phyloP scores from a whole-genome alignment of 176 grass and related monocot genomes.

The Eragrostis nindensis region DNA sequence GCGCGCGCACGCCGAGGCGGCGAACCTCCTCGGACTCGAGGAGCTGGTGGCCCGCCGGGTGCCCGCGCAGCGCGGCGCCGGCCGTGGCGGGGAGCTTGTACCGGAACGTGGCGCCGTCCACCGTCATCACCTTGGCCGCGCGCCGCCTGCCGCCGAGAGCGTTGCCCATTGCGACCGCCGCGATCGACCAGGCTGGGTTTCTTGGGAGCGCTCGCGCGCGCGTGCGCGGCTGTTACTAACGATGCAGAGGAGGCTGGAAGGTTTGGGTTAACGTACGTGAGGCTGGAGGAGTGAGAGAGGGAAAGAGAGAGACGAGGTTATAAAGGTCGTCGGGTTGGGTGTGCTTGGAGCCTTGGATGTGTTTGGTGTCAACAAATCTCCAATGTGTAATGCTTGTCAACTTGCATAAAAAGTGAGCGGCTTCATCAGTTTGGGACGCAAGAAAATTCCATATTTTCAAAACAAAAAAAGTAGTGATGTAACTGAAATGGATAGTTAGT shows the following conservation, averaged over 20 bases:
- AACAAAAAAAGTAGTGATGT: not conserved
- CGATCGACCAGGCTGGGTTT: not conserved
- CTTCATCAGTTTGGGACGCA: not conserved
- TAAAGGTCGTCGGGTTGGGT: conserved; percentile 37
- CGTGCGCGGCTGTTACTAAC: not conserved
- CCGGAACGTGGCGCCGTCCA: conserved; percentile 82
- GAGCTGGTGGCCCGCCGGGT: conserved; percentile 78
- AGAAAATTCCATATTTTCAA: not conserved
- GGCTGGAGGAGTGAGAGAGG: conserved; percentile 24
- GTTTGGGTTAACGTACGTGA: conserved; percentile 30
- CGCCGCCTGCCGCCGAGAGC: conserved; percentile 60
- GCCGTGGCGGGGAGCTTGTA: conserved; percentile 65
- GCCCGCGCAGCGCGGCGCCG: conserved; percentile 54
- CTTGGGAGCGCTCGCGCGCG: not conserved
- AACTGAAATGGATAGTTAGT: not conserved
- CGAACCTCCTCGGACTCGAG: conserved; percentile 89
- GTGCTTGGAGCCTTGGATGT: not conserved
- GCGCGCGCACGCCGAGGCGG: conserved; percentile 62
- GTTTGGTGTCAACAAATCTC: conserved; percentile 39
- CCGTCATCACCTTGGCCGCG: conserved; percentile 91
- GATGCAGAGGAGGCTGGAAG: conserved; percentile 4
- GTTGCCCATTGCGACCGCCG: conserved; percentile 60
- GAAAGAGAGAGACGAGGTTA: conserved; percentile 32
- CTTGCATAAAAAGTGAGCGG: not conserved
- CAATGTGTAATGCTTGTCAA: not conserved